Evolutionary conservation across 108 stramenopile species (phyloP).

Genomic region (Skeletonema tropicum): DNA sequence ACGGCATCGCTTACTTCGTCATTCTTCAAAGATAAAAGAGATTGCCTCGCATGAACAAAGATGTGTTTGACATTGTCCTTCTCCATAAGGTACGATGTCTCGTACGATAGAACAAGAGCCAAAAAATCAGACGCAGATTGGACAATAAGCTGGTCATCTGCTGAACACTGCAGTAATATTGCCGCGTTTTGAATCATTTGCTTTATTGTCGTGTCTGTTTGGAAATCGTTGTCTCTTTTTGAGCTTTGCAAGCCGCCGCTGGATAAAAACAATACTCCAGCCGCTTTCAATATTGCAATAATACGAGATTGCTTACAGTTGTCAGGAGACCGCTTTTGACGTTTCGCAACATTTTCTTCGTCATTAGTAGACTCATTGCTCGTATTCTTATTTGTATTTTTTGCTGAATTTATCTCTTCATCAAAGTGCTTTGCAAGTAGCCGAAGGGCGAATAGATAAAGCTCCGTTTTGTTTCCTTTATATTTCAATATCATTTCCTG

Average conservation of each 20-base stretch:
- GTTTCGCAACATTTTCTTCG: neutral
- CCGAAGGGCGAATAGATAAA: slow-evolving; percentile 7
- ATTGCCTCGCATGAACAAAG: slow-evolving; percentile 16
- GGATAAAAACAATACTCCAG: slow-evolving; percentile 7
- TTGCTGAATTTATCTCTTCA: neutral
- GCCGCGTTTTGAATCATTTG: slow-evolving; percentile 24
- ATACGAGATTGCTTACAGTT: slow-evolving; percentile 23
- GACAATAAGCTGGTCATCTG: slow-evolving; percentile 12
- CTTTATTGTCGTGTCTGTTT: neutral
- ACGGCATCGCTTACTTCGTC: neutral
- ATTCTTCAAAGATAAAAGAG: neutral
- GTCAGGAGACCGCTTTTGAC: slow-evolving; percentile 1
- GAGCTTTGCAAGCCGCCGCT: neutral
- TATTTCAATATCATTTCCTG: slow-evolving; percentile 19
- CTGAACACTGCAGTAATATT: slow-evolving; percentile 4
- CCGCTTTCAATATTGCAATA: slow-evolving; percentile 18
- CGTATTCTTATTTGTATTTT: neutral
- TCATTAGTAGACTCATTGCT: neutral
- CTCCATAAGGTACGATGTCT: slow-evolving; percentile 15
- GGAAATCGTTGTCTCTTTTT: neutral
- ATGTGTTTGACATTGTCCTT: slow-evolving; percentile 29
- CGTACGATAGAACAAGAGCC: slow-evolving; percentile 21
- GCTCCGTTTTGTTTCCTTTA: slow-evolving; percentile 25
- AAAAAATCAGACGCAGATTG: slow-evolving; percentile 13
- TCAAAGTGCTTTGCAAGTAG: slow-evolving; percentile 4